Evolutionary conservation across 345 rosid species (phyloP).

Genomic region (Lumnitzera racemosa): DNA sequence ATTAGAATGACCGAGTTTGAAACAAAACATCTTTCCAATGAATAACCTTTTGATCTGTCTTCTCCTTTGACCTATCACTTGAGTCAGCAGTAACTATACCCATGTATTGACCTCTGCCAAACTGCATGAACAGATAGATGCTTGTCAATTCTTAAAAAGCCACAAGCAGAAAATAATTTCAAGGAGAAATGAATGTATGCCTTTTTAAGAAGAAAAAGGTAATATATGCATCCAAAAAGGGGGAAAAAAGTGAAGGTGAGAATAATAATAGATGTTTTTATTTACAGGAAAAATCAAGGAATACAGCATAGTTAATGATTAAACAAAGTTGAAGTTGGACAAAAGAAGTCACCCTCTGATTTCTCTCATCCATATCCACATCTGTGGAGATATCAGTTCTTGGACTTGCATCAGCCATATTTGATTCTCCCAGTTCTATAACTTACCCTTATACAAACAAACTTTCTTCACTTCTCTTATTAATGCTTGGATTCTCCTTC

Average conservation of each 20-base stretch:
- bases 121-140: conserved; percentile 27
- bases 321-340: conserved; percentile 9
- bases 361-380: conserved; percentile 67
- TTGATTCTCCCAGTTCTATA: conserved; percentile 38
- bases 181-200: no score
- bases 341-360: conserved; percentile 42
- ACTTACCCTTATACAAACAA: conserved; percentile 23
- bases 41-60: conserved; percentile 74
- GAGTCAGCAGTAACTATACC: conserved; percentile 53
- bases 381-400: conserved; percentile 69
- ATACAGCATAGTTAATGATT: not conserved
- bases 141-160: no score
- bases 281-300: not conserved
- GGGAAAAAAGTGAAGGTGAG: not conserved
- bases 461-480: conserved; percentile 24
- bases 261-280: not conserved
- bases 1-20: no score
- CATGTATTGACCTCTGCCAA: conserved; percentile 32
- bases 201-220: not conserved
- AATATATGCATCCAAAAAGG: no score
- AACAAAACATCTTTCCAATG: no score
- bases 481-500: conserved; percentile 19
- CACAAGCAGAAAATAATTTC: no score
- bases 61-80: conserved; percentile 73
- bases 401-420: conserved; percentile 85